phyloP scores from a whole-genome alignment of 805 yeast species.

The Wickerhamomyces tratensis region DNA sequence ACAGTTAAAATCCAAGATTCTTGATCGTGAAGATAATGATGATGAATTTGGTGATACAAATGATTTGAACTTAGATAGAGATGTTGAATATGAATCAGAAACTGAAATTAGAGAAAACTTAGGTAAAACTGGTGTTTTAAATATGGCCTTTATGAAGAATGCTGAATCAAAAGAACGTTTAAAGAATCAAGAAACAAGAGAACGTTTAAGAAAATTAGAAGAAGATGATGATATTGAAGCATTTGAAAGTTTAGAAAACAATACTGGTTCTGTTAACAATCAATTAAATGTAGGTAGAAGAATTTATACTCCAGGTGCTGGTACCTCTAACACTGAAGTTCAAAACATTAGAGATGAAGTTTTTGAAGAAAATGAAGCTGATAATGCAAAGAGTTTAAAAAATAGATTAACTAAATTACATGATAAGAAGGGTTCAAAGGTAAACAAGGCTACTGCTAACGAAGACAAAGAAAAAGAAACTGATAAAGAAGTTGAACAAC shows the following conservation, averaged over 20 bases:
- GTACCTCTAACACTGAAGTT: slow-evolving; percentile 19
- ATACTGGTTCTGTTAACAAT: slow-evolving; percentile 33
- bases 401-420: slow-evolving; percentile 26
- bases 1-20: slow-evolving; percentile 56
- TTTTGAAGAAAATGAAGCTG: slow-evolving; percentile 37
- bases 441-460: slow-evolving; percentile 3
- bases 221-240: slow-evolving; percentile 34
- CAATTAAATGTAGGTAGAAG: slow-evolving; percentile 69
- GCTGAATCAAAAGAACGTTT: slow-evolving; percentile 66
- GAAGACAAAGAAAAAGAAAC: slow-evolving; percentile 2
- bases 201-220: slow-evolving; percentile 39
- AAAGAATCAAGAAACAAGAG: slow-evolving; percentile 46
- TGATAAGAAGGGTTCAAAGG: slow-evolving; percentile 2
- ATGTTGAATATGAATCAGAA: slow-evolving; percentile 32
- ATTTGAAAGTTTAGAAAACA: slow-evolving; percentile 25
- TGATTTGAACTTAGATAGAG: slow-evolving; percentile 41
- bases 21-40: slow-evolving; percentile 41
- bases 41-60: slow-evolving; percentile 29
- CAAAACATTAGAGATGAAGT: slow-evolving; percentile 26
- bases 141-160: slow-evolving; percentile 91
- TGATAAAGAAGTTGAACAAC: neutral
- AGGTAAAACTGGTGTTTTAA: slow-evolving; percentile 84
- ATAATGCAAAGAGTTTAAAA: slow-evolving; percentile 36
- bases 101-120: slow-evolving; percentile 29
- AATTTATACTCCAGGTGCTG: slow-evolving; percentile 54